A percentile compares a stretch with the other conserved stretches of the same genome.
Conservation (phyloP, 306 rosid species). For the Ormosia semicastrata region DNA sequence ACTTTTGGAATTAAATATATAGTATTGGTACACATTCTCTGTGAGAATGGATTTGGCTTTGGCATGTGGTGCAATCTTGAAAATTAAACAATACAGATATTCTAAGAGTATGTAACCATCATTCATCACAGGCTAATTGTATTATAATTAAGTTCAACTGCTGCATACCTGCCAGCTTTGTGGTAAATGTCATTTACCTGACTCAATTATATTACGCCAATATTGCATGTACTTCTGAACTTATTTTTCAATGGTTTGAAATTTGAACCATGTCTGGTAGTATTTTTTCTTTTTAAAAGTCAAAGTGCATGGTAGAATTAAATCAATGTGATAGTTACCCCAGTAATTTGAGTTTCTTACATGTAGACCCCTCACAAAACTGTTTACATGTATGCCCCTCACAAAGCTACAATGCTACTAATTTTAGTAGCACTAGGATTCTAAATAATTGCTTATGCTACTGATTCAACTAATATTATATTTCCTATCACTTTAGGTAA, state of each 20-base stretch:
- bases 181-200: constrained; percentile 5
- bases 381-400: background rate
- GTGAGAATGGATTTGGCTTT: constrained; percentile 5
- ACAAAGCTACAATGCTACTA: background rate
- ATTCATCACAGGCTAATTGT: background rate
- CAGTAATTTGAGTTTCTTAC: constrained; percentile 1
- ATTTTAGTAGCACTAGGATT: background rate
- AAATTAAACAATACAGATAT: background rate
- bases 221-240: background rate
- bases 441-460: background rate
- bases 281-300: constrained; percentile 1
- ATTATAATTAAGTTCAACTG: background rate
- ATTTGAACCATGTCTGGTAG: background rate
- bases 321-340: constrained; percentile 8
- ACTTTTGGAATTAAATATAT: background rate
- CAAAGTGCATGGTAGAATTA: background rate
- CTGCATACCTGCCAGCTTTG: background rate
- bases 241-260: background rate
- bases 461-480: constrained; percentile 1
- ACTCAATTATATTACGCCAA: background rate
- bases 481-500: constrained; percentile 56
- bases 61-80: background rate
- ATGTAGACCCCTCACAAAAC: background rate
- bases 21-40: constrained; percentile 13
- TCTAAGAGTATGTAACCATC: background rate